phyloP scores from a whole-genome alignment of 805 yeast species.

The Kodamaea jinghongensis region DNA sequence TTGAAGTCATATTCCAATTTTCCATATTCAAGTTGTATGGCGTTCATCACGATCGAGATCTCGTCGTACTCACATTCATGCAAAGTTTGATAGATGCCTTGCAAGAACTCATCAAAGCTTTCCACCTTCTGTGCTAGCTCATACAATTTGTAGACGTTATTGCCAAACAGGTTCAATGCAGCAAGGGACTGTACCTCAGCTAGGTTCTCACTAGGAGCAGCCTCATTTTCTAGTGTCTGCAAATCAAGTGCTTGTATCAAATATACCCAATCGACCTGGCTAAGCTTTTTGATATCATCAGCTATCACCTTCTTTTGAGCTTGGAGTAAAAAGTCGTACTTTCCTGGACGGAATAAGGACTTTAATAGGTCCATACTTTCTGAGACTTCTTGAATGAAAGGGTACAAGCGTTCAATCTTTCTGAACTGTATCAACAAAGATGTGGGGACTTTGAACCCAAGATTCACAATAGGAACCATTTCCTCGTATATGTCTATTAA shows the following conservation, averaged over 20 bases:
- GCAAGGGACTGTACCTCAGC: slow-evolving; percentile 27
- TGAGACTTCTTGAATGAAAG: slow-evolving; percentile 51
- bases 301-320: slow-evolving; percentile 30
- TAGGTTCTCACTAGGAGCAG: slow-evolving; percentile 22
- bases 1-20: slow-evolving; percentile 12
- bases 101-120: slow-evolving; percentile 16
- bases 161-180: slow-evolving; percentile 23
- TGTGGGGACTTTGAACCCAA: slow-evolving; percentile 60
- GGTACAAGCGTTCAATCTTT: slow-evolving; percentile 50
- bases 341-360: slow-evolving; percentile 23
- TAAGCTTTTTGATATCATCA: slow-evolving; percentile 29
- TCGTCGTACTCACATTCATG: slow-evolving; percentile 16
- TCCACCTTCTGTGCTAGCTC: slow-evolving; percentile 18
- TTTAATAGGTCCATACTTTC: slow-evolving; percentile 50
- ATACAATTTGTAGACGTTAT: slow-evolving; percentile 18
- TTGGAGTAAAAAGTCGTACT: slow-evolving; percentile 41
- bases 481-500: slow-evolving; percentile 49
- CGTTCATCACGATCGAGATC: slow-evolving; percentile 9
- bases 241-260: slow-evolving; percentile 50
- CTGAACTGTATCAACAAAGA: slow-evolving; percentile 45
- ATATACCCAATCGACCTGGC: slow-evolving; percentile 51
- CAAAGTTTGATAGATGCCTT: slow-evolving; percentile 14
- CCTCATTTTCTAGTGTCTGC: slow-evolving; percentile 21
- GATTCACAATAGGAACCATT: slow-evolving; percentile 45
- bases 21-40: slow-evolving; percentile 14